These are phyloP conservation scores for Acacia confusa DNA, from an alignment of 306 rosid genomes.

Conservation along the genomic window DNA sequence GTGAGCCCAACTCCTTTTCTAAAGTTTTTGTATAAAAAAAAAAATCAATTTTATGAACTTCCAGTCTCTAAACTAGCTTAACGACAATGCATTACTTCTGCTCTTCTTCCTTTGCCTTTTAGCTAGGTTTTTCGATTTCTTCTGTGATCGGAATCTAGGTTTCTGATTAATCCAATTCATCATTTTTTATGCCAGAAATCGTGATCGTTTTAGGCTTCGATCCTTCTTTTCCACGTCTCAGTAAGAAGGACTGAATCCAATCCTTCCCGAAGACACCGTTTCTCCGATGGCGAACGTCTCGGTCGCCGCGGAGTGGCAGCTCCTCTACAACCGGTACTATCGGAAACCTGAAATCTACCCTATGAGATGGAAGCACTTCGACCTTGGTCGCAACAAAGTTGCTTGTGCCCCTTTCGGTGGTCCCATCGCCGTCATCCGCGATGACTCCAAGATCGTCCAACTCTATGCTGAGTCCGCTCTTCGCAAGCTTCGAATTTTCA, in stretches of 20 bases:
- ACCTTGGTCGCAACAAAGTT: constrained; percentile 81
- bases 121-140: background rate
- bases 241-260: too few relatives aligned
- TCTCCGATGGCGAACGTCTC: constrained; percentile 82
- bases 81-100: background rate
- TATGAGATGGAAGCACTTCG: constrained; percentile 78
- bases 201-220: too few relatives aligned
- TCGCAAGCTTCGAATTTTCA: constrained; percentile 89
- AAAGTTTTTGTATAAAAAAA: too few relatives aligned
- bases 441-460: constrained; percentile 98
- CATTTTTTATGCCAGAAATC: background rate
- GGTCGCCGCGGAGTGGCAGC: constrained; percentile 99
- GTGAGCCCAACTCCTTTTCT: too few relatives aligned
- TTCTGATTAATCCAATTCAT: background rate
- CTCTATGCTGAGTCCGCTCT: constrained; percentile 93
- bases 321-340: constrained; percentile 88
- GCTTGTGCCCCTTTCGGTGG: constrained; percentile 93
- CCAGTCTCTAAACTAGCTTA: background rate
- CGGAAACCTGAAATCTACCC: constrained; percentile 83
- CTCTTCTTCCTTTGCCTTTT: background rate
- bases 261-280: background rate
- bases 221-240: background rate
- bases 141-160: background rate
- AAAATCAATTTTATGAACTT: too few relatives aligned
- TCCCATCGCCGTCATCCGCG: constrained; percentile 91